phyloP scores from a whole-genome alignment of 345 rosid genomes.

The Acer yangbiense region DNA sequence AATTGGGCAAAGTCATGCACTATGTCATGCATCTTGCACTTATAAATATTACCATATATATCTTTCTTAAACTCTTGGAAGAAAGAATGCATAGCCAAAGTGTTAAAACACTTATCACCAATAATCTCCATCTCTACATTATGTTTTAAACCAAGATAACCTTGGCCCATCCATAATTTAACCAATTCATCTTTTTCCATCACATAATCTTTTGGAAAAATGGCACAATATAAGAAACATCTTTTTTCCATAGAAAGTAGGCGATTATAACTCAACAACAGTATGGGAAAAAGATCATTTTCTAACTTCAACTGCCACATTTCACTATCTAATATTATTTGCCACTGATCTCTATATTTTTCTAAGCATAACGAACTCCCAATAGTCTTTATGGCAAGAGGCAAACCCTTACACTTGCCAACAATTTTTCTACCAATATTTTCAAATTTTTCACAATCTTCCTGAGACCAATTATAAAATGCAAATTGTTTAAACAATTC shows the following conservation, averaged over 20 bases:
- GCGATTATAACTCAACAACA: too few relatives aligned
- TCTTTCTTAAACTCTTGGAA: neutral
- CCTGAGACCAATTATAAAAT: too few relatives aligned
- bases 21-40: neutral
- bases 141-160: neutral
- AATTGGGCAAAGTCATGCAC: neutral
- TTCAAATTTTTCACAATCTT: neutral
- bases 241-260: too few relatives aligned
- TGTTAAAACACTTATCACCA: neutral
- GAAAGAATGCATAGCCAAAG: neutral
- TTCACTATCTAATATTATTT: neutral
- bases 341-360: neutral
- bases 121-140: neutral
- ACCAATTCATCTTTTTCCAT: too few relatives aligned
- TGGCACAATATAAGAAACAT: too few relatives aligned
- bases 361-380: neutral
- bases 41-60: neutral
- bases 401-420: slow-evolving; percentile 19
- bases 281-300: too few relatives aligned
- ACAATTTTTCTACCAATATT: neutral
- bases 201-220: too few relatives aligned
- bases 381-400: neutral
- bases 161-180: too few relatives aligned
- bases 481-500: too few relatives aligned
- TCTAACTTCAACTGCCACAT: neutral